Evolutionary conservation across 163 green algal species (phyloP).

Genomic region (Trebouxia gelatinosa): DNA sequence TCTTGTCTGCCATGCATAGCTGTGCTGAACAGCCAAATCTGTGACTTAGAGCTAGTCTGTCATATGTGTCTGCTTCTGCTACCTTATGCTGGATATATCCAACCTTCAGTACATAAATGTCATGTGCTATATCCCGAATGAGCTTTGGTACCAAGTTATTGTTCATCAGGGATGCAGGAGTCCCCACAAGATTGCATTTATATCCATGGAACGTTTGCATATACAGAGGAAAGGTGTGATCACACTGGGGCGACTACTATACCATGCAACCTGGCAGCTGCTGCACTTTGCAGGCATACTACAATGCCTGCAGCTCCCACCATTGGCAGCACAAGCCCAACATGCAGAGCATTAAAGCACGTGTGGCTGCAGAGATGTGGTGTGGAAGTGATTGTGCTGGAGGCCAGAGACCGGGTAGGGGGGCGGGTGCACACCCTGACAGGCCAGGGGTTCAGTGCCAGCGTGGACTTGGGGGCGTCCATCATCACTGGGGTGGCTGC

Average conservation of each 20-base stretch:
- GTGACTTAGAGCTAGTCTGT: too few species aligned
- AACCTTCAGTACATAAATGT: too few species aligned
- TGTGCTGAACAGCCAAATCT: too few species aligned
- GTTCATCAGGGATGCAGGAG: too few species aligned
- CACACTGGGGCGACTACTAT: not conserved
- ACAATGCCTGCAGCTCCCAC: too few species aligned
- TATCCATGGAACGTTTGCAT: too few species aligned
- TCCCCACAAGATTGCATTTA: too few species aligned
- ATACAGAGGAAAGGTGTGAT: not conserved
- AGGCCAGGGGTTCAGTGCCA: constrained; percentile 45
- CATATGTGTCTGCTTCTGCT: too few species aligned
- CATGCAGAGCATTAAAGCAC: not conserved
- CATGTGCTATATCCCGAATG: too few species aligned
- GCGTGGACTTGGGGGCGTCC: constrained; percentile 83
- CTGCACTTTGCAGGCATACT: not conserved
- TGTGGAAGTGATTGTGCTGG: constrained; percentile 71
- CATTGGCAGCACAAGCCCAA: not conserved
- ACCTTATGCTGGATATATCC: too few species aligned
- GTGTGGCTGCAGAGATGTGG: constrained; percentile 52
- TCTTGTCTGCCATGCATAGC: too few species aligned
- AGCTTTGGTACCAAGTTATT: too few species aligned
- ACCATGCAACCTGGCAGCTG: not conserved
- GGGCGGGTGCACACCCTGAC: constrained; percentile 75
- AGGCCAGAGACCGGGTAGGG: constrained; percentile 72
- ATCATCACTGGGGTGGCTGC: constrained; percentile 74